Conservation (phyloP, 179 eudicot species). For the Vitellaria paradoxa region DNA sequence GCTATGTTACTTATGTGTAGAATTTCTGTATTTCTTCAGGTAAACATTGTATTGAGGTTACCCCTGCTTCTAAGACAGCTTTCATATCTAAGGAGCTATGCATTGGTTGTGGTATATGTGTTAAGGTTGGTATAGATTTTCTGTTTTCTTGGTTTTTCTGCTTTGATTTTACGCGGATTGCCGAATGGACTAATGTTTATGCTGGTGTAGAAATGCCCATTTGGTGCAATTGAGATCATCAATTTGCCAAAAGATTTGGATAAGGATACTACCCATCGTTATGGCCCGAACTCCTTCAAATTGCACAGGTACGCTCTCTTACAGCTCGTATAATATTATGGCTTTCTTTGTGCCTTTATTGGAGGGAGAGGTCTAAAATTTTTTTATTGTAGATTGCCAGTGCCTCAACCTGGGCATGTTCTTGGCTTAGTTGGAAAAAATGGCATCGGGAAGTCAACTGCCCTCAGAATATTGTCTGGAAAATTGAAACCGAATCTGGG, state of each 20-base stretch:
- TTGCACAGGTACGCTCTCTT: constrained; percentile 66
- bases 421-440: constrained; percentile 98
- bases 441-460: constrained; percentile 98
- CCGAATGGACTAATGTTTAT: constrained; percentile 13
- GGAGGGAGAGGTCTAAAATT: neutral
- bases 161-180: neutral
- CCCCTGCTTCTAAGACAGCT: constrained; percentile 69
- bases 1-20: too few relatives aligned
- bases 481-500: constrained; percentile 95
- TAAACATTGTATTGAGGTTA: constrained; percentile 88
- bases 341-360: neutral
- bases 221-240: constrained; percentile 95
- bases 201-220: constrained; percentile 86
- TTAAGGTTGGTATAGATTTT: constrained; percentile 51
- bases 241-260: constrained; percentile 93
- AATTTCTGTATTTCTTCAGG: constrained; percentile 39
- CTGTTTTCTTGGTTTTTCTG: neutral
- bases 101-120: constrained; percentile 97
- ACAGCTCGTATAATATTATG: neutral
- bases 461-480: constrained; percentile 95
- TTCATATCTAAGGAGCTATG: constrained; percentile 93
- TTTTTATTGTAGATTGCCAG: constrained; percentile 67
- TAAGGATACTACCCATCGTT: constrained; percentile 96
- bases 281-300: constrained; percentile 94
- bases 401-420: constrained; percentile 98